A percentile compares a stretch with the other conserved stretches of the same genome.
Conservation (phyloP, 306 rosid genomes). For the Vigna nakashimae region DNA sequence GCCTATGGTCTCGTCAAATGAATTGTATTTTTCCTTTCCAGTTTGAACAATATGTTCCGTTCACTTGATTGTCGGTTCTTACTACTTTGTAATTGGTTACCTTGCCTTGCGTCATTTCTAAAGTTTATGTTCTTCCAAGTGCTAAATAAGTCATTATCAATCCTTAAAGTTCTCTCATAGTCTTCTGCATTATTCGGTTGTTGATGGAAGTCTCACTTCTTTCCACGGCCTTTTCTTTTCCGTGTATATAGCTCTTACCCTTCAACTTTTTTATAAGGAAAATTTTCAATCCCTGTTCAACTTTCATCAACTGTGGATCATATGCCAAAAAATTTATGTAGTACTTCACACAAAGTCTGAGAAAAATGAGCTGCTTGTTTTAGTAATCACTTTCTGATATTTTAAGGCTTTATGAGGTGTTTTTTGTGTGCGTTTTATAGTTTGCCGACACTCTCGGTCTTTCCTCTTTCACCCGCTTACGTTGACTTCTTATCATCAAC, state of each 20-base stretch:
- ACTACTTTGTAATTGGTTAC: slow-evolving; percentile 25
- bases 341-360: neutral
- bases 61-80: slow-evolving; percentile 33
- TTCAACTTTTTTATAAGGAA: neutral
- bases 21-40: neutral
- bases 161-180: neutral
- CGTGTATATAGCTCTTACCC: neutral
- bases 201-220: slow-evolving; percentile 12
- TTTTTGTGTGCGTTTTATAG: neutral
- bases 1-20: slow-evolving; percentile 27
- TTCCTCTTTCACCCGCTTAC: neutral
- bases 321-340: neutral
- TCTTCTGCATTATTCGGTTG: slow-evolving; percentile 17
- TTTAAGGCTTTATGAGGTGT: neutral
- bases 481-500: slow-evolving; percentile 13
- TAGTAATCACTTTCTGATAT: neutral
- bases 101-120: slow-evolving; percentile 19
- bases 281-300: neutral
- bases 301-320: neutral
- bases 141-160: slow-evolving; percentile 1
- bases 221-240: too few species aligned
- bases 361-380: neutral
- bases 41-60: slow-evolving; percentile 29
- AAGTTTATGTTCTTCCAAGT: slow-evolving; percentile 2
- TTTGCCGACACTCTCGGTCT: neutral